These are phyloP conservation scores for Xylariaceae sp. DNA, from an alignment of 2,329 filamentous ascomycete species.

Conservation along the genomic window DNA sequence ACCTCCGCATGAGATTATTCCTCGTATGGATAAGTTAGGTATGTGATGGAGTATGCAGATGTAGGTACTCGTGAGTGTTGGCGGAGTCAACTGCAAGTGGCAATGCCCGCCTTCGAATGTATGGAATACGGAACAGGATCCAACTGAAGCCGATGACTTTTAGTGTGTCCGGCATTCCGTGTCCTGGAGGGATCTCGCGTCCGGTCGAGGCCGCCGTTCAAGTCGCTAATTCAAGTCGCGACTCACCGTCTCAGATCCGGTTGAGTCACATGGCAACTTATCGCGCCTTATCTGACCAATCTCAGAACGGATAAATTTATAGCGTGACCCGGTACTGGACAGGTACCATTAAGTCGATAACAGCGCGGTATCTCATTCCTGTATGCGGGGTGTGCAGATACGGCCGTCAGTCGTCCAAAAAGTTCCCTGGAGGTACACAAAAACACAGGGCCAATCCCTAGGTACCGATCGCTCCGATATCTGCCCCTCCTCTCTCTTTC, in stretches of 20 bases:
- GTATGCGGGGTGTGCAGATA: neutral
- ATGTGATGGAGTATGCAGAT: no score
- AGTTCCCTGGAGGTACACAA: neutral
- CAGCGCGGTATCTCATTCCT: neutral
- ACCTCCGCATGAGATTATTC: no score
- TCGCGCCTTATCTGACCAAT: neutral
- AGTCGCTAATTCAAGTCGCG: neutral
- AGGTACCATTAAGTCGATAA: neutral
- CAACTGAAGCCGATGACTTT: no score
- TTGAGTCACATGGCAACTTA: neutral
- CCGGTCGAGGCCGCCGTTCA: neutral
- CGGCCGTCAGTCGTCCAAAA: neutral
- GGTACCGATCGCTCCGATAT: neutral
- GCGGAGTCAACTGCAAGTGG: no score
- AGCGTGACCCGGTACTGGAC: neutral
- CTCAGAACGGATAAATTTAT: neutral
- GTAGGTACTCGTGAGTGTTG: no score
- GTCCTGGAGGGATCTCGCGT: neutral
- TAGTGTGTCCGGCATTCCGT: no score
- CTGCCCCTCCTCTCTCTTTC: constrained; percentile 10
- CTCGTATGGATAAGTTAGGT: no score
- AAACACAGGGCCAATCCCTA: neutral
- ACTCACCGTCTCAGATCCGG: neutral
- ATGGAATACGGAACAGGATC: no score
- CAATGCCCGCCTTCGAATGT: no score